Evolutionary conservation across 148 eudicot genomes (phyloP).

Genomic region (Hydrangea macrophylla): DNA sequence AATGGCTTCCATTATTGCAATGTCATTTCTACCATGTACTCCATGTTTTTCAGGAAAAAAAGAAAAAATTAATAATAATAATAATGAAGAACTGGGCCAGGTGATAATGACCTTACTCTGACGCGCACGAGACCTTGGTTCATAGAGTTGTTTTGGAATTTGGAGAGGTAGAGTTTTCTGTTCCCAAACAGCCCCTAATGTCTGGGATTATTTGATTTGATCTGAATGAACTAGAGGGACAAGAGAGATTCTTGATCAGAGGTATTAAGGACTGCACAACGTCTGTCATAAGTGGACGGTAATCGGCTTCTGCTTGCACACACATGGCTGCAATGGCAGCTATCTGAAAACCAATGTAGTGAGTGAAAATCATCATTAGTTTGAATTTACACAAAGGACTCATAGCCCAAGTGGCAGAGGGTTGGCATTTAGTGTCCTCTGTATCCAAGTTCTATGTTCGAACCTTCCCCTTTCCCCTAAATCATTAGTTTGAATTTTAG

Average conservation of each 20-base stretch:
- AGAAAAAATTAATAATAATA: too few relatives aligned
- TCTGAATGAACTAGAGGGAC: slow-evolving; percentile 47
- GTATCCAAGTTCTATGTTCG: too few relatives aligned
- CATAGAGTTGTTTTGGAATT: not conserved
- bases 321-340: slow-evolving; percentile 94
- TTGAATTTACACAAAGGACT: too few relatives aligned
- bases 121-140: too few relatives aligned
- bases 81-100: not conserved
- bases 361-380: not conserved
- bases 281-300: slow-evolving; percentile 84
- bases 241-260: slow-evolving; percentile 52
- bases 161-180: not conserved
- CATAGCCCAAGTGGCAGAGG: too few relatives aligned
- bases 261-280: slow-evolving; percentile 85
- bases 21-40: too few relatives aligned
- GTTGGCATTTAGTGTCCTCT: too few relatives aligned
- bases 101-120: not conserved
- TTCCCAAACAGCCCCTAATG: slow-evolving; percentile 15
- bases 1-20: too few relatives aligned
- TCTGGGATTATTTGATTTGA: slow-evolving; percentile 43
- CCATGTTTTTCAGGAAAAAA: too few relatives aligned
- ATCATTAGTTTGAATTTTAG: not conserved
- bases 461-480: too few relatives aligned
- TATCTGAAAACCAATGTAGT: slow-evolving; percentile 32
- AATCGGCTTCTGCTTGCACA: slow-evolving; percentile 83